Conservation (phyloP, 306 rosid genomes). For the Begonia masoniana region DNA sequence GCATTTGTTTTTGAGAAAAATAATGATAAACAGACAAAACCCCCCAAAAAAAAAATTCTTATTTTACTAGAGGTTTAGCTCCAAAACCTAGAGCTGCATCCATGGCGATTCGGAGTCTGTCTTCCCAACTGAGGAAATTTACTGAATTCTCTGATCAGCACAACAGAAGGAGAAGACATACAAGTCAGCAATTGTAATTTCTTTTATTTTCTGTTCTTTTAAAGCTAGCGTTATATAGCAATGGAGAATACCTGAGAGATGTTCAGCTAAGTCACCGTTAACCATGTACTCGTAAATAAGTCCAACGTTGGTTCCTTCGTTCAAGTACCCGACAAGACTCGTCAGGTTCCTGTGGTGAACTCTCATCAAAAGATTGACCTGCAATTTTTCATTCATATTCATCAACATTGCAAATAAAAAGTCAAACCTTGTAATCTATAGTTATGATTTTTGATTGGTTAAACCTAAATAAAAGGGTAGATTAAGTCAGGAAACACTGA, state of each 20-base stretch:
- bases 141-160: conserved; percentile 18
- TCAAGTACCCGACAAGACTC: conserved; percentile 28
- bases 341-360: conserved; percentile 43
- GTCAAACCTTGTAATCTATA: too few species aligned
- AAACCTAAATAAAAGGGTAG: too few species aligned
- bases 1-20: background rate
- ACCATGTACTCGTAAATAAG: conserved; percentile 24
- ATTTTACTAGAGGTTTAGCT: background rate
- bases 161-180: background rate
- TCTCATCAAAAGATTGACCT: conserved; percentile 27
- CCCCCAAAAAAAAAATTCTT: background rate
- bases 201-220: background rate
- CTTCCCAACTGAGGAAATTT: conserved; percentile 36
- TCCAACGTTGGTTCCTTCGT: conserved; percentile 14
- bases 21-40: background rate
- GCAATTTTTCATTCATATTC: too few species aligned
- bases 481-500: too few species aligned
- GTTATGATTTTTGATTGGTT: too few species aligned
- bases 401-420: too few species aligned
- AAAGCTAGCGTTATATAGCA: too few species aligned
- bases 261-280: conserved; percentile 20
- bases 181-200: background rate
- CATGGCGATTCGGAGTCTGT: conserved; percentile 37
- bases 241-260: conserved; percentile 14
- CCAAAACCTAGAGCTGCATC: conserved; percentile 50